These are phyloP conservation scores for Alternaria burnsii DNA, from an alignment of 2,329 filamentous ascomycete species.

Conservation along the genomic window DNA sequence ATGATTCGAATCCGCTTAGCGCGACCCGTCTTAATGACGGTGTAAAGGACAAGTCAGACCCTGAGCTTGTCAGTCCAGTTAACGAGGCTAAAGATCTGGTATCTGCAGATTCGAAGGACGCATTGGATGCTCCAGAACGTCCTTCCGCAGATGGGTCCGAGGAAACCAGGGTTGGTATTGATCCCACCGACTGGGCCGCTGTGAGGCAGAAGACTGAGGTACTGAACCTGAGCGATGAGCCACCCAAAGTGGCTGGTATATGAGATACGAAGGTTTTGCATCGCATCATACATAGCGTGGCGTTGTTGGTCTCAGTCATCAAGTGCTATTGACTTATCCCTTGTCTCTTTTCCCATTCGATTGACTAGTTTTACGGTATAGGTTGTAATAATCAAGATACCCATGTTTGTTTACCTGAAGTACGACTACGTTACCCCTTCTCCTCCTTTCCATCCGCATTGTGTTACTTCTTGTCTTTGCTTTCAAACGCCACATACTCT, in stretches of 20 bases:
- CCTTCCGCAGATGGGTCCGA: conserved; percentile 23
- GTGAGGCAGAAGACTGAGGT: conserved; percentile 4
- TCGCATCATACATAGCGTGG: neutral
- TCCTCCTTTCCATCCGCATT: neutral
- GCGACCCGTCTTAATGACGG: conserved; percentile 10
- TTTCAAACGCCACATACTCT: neutral
- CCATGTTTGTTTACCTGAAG: neutral
- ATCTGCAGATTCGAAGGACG: neutral
- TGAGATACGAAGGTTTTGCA: neutral
- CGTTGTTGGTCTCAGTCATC: neutral
- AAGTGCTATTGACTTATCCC: neutral
- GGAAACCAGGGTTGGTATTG: conserved; percentile 16
- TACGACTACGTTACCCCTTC: neutral
- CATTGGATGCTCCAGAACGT: conserved; percentile 1
- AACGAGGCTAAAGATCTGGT: neutral
- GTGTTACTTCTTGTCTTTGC: neutral
- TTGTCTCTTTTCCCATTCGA: neutral
- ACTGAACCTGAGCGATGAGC: neutral
- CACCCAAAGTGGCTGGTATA: neutral
- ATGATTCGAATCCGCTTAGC: conserved; percentile 11
- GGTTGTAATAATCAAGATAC: conserved; percentile 1
- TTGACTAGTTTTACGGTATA: neutral
- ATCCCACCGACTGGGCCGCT: conserved; percentile 6
- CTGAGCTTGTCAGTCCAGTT: conserved; percentile 2
- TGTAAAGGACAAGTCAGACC: conserved; percentile 13